A percentile compares a stretch with the other conserved stretches of the same genome.
These are phyloP conservation scores for Kodamaea ohmeri DNA, from an alignment of 1,139 yeast species.

Conservation along the genomic window DNA sequence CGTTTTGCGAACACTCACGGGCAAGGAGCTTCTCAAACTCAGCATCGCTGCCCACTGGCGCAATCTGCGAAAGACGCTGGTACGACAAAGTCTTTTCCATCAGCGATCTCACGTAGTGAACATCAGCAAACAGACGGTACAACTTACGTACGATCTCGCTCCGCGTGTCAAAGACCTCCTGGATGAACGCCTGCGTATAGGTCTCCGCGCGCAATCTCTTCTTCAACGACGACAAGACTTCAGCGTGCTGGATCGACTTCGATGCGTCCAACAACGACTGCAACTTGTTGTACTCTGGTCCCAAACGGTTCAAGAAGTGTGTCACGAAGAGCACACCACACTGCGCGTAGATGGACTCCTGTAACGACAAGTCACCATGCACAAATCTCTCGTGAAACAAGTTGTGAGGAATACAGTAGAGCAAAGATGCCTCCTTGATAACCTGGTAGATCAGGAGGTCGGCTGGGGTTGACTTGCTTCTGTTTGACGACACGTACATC, in stretches of 20 bases:
- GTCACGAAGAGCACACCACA: constrained; percentile 90
- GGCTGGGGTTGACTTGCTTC: constrained; percentile 41
- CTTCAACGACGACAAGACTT: constrained; percentile 76
- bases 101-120: constrained; percentile 74
- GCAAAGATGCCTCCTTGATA: constrained; percentile 88
- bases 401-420: constrained; percentile 89
- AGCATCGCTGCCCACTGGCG: constrained; percentile 70
- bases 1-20: constrained; percentile 76
- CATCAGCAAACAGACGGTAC: constrained; percentile 89
- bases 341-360: constrained; percentile 93
- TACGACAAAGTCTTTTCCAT: constrained; percentile 83
- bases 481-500: constrained; percentile 67
- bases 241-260: constrained; percentile 62
- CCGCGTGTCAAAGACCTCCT: constrained; percentile 70
- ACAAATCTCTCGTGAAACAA: constrained; percentile 75
- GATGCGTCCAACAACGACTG: constrained; percentile 60
- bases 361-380: constrained; percentile 78
- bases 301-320: constrained; percentile 91
- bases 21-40: constrained; percentile 70
- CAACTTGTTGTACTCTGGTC: constrained; percentile 81
- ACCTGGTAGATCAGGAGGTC: constrained; percentile 87
- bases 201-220: constrained; percentile 92
- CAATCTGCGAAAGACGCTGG: constrained; percentile 77
- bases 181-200: constrained; percentile 80
- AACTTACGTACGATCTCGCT: constrained; percentile 74